Base-by-base conservation (phyloP, 768 basidiomycete species). In the Serpula lacrymans region DNA sequence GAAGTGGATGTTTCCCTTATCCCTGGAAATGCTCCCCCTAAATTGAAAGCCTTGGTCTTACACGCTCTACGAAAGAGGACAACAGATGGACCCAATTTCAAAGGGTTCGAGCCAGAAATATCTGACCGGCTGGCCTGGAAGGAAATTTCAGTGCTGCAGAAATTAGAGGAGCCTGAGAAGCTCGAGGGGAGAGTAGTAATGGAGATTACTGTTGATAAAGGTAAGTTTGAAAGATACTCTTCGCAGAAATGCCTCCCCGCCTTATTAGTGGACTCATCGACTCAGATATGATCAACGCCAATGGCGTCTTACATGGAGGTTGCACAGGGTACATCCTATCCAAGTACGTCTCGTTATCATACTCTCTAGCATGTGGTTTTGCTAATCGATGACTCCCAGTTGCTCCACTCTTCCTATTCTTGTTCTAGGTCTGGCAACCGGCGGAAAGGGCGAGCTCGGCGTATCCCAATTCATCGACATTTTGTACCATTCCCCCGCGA, bases 401-500 rank as follows among this genome's bases (percentile, higher is more conserved):
- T 77, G 80, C 38, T 75, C 80, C 5, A 55, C 77, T 11, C 42
- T 78, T 42, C 67, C 75, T 4, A 57, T 79, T 18, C 58, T 59
- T n/a, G 67, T 57, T 13, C 42, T 57, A 32, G 36, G 24, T 40
- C 27, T 67, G 4, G 52, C 69, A 5, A 51, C 54, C 27, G 39
- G 40, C 50, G 51, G 57, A 36, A 41, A 59, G 46, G 34, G 49
- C 37, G 28, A 64, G 54, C 14, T 41, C 0, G 57, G 63, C 22
- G 78, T 80, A 6, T 76, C 77, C 0, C 75, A 77, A 47, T 69
- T 75, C 1, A 52, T 80, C 31, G 71, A 76, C 32, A 58, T 78
- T 5, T 61, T 75, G 14, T 80, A 75, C 41, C 78, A 80, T 41
- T 72, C 78, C 36, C 78, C 78, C n/a, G 78, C 77, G 16, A 46